Percentiles rank a stretch among this genome's conserved stretches.
Conservation (phyloP, 1,284 basidiomycete genomes). For the Porogramme epimiltina region DNA sequence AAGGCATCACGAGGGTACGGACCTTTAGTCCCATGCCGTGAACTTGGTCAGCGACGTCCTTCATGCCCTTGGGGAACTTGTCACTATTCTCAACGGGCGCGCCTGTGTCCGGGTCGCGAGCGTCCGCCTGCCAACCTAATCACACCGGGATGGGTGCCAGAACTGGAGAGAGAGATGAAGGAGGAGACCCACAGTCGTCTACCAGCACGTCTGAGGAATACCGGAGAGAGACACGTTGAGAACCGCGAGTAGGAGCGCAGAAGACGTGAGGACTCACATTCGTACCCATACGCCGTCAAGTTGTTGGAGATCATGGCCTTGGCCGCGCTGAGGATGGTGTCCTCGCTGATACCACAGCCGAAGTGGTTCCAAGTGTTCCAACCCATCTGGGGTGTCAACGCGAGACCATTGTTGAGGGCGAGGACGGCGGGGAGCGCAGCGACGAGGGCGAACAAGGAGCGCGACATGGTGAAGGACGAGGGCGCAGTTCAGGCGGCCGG, state of each 20-base stretch:
- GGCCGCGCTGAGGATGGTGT: conserved; percentile 35
- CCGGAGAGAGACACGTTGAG: not conserved
- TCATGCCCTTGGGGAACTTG: conserved; percentile 49
- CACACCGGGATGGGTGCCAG: not conserved
- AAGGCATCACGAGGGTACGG: not conserved
- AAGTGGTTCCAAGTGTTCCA: conserved; percentile 43
- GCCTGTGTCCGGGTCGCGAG: conserved; percentile 31
- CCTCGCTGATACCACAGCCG: conserved; percentile 36
- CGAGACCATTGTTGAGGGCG: conserved; percentile 36
- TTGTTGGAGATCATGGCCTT: conserved; percentile 32
- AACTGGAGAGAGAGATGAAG: not conserved
- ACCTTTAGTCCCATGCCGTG: conserved; percentile 46
- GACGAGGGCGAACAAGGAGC: conserved; percentile 13
- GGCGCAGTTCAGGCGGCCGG: no score
- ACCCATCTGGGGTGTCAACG: conserved; percentile 41
- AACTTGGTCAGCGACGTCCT: conserved; percentile 41
- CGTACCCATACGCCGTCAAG: conserved; percentile 32
- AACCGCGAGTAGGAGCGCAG: not conserved
- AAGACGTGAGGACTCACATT: conserved; percentile 30
- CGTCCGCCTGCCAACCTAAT: conserved; percentile 37
- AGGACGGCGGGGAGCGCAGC: conserved; percentile 16
- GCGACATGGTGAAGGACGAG: conserved; percentile 8
- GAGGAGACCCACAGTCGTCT: conserved; percentile 33
- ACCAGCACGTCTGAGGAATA: conserved; percentile 31
- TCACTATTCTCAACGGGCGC: conserved; percentile 37